phyloP scores from a whole-genome alignment of 1,139 yeast species.

The Saccharomyces hybrid region DNA sequence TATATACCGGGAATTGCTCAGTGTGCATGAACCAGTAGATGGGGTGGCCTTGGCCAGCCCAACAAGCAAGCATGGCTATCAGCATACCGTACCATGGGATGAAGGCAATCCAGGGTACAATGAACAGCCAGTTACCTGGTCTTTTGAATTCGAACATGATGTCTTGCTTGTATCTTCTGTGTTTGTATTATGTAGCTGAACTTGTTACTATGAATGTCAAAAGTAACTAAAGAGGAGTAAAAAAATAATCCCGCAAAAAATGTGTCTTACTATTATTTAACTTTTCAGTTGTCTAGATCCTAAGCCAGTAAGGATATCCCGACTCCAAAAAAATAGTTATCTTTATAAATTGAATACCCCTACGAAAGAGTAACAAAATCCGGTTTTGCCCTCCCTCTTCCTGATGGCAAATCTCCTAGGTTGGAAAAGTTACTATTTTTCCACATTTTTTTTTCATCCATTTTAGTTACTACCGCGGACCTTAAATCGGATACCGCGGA shows the following conservation, averaged over 20 bases:
- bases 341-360: not conserved
- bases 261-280: not conserved
- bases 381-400: not conserved
- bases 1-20: conserved; percentile 53
- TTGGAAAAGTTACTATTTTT: not conserved
- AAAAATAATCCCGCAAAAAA: not conserved
- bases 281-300: not conserved
- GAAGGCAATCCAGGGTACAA: conserved; percentile 50
- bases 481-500: not conserved
- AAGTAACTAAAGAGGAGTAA: not conserved
- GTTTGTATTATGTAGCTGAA: not conserved
- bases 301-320: not conserved
- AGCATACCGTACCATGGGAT: conserved; percentile 75
- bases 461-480: not conserved
- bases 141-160: conserved; percentile 7
- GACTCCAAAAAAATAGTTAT: not conserved
- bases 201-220: not conserved
- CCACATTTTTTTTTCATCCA: not conserved
- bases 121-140: conserved; percentile 34
- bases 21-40: conserved; percentile 50
- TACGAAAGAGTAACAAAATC: not conserved
- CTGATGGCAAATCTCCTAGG: not conserved
- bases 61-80: conserved; percentile 55
- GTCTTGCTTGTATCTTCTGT: not conserved
- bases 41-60: conserved; percentile 81